phyloP scores from a whole-genome alignment of 352 stramenopile genomes.

The Achlya hypogyna region DNA sequence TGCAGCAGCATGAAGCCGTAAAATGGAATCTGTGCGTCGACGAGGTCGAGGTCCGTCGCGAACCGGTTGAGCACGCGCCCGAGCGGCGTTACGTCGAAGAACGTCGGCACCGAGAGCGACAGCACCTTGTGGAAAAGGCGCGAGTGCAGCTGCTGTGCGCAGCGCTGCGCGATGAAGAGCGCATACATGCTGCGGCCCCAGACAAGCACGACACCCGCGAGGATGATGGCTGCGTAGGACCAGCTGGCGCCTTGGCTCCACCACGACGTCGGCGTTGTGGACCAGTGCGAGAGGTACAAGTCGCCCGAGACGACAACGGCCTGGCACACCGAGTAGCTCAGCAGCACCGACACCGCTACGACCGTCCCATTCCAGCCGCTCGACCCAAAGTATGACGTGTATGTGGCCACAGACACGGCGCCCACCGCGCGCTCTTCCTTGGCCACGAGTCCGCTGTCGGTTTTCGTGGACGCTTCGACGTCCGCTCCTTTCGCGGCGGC shows the following conservation, averaged over 20 bases:
- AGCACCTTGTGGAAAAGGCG: conserved; percentile 27
- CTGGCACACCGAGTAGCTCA: background rate
- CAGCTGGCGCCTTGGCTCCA: background rate
- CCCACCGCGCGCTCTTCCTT: conserved; percentile 7
- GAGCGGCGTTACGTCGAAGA: conserved; percentile 77
- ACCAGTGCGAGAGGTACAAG: conserved; percentile 15
- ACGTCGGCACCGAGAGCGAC: conserved; percentile 38
- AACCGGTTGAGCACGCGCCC: conserved; percentile 72
- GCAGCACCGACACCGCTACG: background rate
- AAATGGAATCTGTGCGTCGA: conserved; percentile 59
- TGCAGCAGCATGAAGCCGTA: conserved; percentile 64
- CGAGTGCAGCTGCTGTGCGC: conserved; percentile 6
- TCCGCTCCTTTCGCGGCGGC: background rate
- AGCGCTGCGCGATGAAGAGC: background rate
- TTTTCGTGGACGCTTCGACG: background rate
- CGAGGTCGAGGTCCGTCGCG: conserved; percentile 67
- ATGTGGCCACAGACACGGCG: background rate
- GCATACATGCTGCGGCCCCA: conserved; percentile 26
- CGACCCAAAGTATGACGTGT: conserved; percentile 5
- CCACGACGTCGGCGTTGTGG: background rate
- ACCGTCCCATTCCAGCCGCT: background rate
- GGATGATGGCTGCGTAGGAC: background rate
- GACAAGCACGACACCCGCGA: conserved; percentile 1
- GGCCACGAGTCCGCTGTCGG: conserved; percentile 15
- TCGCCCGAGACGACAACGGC: background rate